Base-by-base conservation (phyloP, 2,329 filamentous ascomycete genomes). In the Byssochlamys sp. region DNA sequence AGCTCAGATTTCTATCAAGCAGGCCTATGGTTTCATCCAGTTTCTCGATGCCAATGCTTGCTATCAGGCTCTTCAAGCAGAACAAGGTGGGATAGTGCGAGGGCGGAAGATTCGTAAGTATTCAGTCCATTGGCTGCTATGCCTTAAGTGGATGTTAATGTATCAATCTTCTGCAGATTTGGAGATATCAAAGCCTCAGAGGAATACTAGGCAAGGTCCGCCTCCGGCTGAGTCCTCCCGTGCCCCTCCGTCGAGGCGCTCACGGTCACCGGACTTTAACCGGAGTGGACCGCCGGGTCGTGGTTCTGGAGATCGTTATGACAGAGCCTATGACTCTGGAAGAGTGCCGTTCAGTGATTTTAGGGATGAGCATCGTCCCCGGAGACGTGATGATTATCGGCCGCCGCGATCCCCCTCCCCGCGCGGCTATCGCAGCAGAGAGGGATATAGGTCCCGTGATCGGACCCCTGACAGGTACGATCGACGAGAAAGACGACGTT, bases 1-100 rank as follows among this genome's bases (percentile, higher is more conserved):
- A 52, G 92, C 91, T 1, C 94, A 99, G 71, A 94, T 97, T 59
- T 95, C 91, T 0, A 90, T 97, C 65, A 97, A 97, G 73, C 91
- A 94, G 63, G 91, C 91, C 1, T 97, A 96, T 73, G 94, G 94
- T 1, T 99, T 97, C 69, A 91, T 97, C 35, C 94, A 97, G 70
- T 99, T 95, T 63, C 81, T 96, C 63, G 86, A 90, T 29, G 77
- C 85, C 3, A 79, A 82, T 2, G 87, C 92, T 67, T 95, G 91
- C 62, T 79, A 82, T 57, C 79, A 80, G 52, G 92, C 92, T 3
- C 81, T 97, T 65, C 80, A 88, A 35, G 81, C 81, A 35, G 85
- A 96, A 60, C 90, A 97, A 73, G 90, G 89, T 9, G 82, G 84
- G 48, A 83, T 90, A 62, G 84, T 97, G 39, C 84, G 89, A 67